Evolutionary conservation across 352 stramenopile genomes (phyloP), one percentile per base, ranked within the genome.

Genomic region (Phytophthora sp.): DNA sequence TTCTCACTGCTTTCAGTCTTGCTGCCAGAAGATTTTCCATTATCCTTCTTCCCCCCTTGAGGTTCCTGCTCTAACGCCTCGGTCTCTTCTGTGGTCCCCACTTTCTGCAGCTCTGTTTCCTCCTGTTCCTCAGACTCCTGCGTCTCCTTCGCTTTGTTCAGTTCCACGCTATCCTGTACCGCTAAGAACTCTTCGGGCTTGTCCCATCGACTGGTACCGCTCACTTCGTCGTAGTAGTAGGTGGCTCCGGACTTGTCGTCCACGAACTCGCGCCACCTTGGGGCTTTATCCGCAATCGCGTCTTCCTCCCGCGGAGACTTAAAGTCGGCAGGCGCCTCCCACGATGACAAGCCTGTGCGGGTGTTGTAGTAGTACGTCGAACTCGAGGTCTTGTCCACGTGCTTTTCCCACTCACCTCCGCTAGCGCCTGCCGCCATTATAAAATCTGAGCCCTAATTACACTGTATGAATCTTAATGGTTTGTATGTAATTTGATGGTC

Each of bases 181-280:
- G 55, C 21, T 4, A 73, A 42, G 44, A 84, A 84, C 0, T 69
- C 76, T 18, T 92, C 73, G 4, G 88, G 88, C 23, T 88, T 66
- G 0, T 93, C 78, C 88, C 88, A 96, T 52, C 89, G 79, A 51
- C 86, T 95, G 29, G 77, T 67, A 15, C 80, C 80, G 30, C 80
- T 94, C 4, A 66, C 71, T 65, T 89, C 70, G 62, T 96, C 85
- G 76, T 89, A 84, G 46, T 88, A 96, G 42, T 96, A 96, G 9
- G 61, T 53, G 31, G 73, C 77, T 11, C 76, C 78, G 11, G 69
- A 82, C 50, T 69, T 77, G 9, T 93, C 81, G 65, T 94, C 88
- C 30, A 79, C 58, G 58, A 77, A 90, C 58, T 80, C 72, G 35
- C 78, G 72, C 88, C 88, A 96, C 53, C 73, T 77, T 8, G 73